Base-by-base conservation (phyloP, 1,284 basidiomycete genomes). In the Xerocomus amazonicus region DNA sequence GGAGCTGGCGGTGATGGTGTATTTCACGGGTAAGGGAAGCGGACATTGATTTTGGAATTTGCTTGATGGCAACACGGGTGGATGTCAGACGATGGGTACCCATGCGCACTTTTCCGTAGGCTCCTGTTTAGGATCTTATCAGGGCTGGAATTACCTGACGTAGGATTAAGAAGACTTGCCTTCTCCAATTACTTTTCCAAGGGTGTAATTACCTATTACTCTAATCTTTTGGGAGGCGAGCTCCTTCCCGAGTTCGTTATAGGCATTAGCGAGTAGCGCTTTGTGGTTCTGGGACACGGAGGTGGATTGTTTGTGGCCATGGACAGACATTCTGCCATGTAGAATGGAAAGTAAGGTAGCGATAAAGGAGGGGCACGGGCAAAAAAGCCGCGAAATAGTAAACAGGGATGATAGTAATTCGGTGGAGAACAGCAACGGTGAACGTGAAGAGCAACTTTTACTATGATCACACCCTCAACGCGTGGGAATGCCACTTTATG, bases 161-260 rank as follows among this genome's bases (percentile, higher is more conserved):
- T 26, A 57, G 51, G 50, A 44, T 49, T 48, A 47, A 45, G 50
- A 56, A 52, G 27, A 72, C 79, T 62, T 61, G 87, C 96, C 96
- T 84, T 98, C 93, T 42, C 96, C 96, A 59, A 99, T 97, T 60
- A 92, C 87, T 67, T 89, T 88, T 42, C 96, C 94, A 4, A 98
- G 78, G 17, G 93, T 97, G 68, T 98, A 98, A 62, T 95, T 95
- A 48, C 96, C 95, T 33, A 98, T 85, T 19, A 96, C 90, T 60
- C 88, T 87, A 56, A 98, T 79, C 72, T 90, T 92, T 55, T 82
- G 81, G 12, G 90, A 92, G 14, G 90, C 86, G 28, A 99, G 83
- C 70, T 98, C 96, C 71, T 88, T 94, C 52, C 94, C 94, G 9
- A 99, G 82, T 73, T 97, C 93, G 71, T 95, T 93, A 74, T 99